Evolutionary conservation across 2,329 filamentous ascomycete species (phyloP), one percentile per base, ranked within the genome.

Genomic region (Penicillium sumatraense): DNA sequence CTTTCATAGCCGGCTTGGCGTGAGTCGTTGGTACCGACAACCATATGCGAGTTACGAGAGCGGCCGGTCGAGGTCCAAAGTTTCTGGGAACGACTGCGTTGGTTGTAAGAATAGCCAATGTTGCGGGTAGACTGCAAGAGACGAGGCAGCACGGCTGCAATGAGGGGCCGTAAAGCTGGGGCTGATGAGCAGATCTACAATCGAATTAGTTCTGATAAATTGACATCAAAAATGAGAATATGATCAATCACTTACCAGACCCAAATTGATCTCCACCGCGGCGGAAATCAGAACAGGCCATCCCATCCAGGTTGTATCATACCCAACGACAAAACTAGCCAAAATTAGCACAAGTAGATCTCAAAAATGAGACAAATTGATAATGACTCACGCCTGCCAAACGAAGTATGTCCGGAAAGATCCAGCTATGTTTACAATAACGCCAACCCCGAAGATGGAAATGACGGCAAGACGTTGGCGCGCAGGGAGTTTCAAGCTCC

Each of bases 401-500:
- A 42, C 38, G n/a, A 42, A 42, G 14, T 42, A 42, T 6, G 38
- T 42, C 21, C 38, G 38, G 14, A 42, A 24, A n/a, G 38, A 42
- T 9, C 38, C 40, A 11, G 23, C 40, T 3, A 44, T 18, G 21
- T 26, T 44, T 7, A 26, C 72, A 16, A 74, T 40, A 23, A 71
- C 60, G 4, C 74, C 74, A 16, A 76, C 51, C 2, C 63, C 66
- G n/a, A 77, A 77, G 23, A 75, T 73, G 11, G 68, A 68, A 11
- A 73, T 74, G 11, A 76, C 68, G 6, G 69, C 72, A 29, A 75
- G 52, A 20, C 72, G 70, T 54, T 75, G 73, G 7, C 68, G 68
- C 29, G 63, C 54, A 9, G 72, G 68, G 14, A 76, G 61, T 18
- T 73, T 70, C 35, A 77, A 59, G 11, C 68, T 72, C 74, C 72